A percentile compares a stretch with the other conserved stretches of the same genome.
phyloP scores from a whole-genome alignment of 176 grass and related monocot species.

The Carex parvula region DNA sequence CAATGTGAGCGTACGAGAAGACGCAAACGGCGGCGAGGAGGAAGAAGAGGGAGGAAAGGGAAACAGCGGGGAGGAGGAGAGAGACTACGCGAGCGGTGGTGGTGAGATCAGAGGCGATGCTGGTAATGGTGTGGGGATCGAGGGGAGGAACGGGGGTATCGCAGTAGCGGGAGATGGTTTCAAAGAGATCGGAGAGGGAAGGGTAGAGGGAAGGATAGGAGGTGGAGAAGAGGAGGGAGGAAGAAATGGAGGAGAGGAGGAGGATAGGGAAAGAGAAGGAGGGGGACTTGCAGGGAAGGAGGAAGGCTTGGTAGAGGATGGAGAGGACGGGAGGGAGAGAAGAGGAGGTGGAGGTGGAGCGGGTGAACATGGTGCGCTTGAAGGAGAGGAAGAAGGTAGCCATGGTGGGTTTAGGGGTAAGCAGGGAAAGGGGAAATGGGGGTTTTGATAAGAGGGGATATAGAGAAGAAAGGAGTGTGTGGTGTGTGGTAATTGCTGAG shows the following conservation, averaged over 20 bases:
- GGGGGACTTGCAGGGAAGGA: conserved; percentile 12
- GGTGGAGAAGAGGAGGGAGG: conserved; percentile 38
- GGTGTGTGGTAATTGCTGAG: neutral
- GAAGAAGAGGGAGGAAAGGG: conserved; percentile 24
- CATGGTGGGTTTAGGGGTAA: neutral
- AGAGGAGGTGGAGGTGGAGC: neutral
- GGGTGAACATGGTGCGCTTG: conserved; percentile 2
- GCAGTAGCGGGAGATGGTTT: neutral
- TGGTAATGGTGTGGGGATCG: conserved; percentile 3
- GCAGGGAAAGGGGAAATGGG: neutral
- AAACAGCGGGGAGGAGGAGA: neutral
- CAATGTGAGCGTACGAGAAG: conserved; percentile 31
- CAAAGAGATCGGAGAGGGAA: conserved; percentile 20
- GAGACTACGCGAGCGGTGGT: neutral
- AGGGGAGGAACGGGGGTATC: neutral
- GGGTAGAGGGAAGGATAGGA: conserved; percentile 25
- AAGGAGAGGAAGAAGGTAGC: conserved; percentile 15
- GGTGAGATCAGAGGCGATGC: conserved; percentile 17
- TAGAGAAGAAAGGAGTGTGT: neutral
- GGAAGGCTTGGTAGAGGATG: conserved; percentile 38
- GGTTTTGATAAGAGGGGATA: neutral
- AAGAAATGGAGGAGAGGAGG: conserved; percentile 27
- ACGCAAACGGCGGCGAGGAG: conserved; percentile 28
- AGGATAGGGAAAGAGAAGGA: conserved; percentile 33
- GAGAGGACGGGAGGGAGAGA: conserved; percentile 16